phyloP scores from a whole-genome alignment of 2,329 filamentous ascomycete species.

The Cephalotrichum gorgonifer region DNA sequence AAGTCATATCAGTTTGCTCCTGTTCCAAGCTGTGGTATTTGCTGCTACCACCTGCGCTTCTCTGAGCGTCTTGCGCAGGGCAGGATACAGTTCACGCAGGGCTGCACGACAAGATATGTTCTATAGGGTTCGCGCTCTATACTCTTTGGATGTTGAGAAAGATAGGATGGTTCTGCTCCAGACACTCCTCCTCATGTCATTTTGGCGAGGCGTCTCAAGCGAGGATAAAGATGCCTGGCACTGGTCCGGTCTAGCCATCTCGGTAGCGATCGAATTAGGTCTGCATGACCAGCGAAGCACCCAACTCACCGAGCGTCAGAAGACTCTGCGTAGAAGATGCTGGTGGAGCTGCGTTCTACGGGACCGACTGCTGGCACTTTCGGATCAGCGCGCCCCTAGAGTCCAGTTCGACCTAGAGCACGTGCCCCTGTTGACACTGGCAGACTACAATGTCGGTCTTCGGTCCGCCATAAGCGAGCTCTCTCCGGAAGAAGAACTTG shows the following conservation, averaged over 20 bases:
- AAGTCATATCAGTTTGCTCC: neutral
- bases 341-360: neutral
- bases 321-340: neutral
- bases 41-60: neutral
- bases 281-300: neutral
- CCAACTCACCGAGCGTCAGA: neutral
- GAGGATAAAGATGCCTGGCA: constrained; percentile 65
- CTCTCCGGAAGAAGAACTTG: neutral
- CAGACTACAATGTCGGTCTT: neutral
- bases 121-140: constrained; percentile 26
- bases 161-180: constrained; percentile 57
- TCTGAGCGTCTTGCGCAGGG: neutral
- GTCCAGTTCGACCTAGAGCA: neutral
- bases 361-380: neutral
- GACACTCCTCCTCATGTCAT: constrained; percentile 55
- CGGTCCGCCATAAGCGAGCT: neutral
- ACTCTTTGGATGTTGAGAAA: constrained; percentile 61
- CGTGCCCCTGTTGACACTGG: neutral
- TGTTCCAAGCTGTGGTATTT: neutral
- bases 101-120: neutral
- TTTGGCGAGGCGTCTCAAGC: constrained; percentile 60
- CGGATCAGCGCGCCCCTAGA: neutral
- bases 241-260: constrained; percentile 61
- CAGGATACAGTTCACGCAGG: neutral
- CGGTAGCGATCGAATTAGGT: constrained; percentile 31